Evolutionary conservation across 2,329 filamentous ascomycete genomes (phyloP).

Genomic region (Blastomyces gilchristii): DNA sequence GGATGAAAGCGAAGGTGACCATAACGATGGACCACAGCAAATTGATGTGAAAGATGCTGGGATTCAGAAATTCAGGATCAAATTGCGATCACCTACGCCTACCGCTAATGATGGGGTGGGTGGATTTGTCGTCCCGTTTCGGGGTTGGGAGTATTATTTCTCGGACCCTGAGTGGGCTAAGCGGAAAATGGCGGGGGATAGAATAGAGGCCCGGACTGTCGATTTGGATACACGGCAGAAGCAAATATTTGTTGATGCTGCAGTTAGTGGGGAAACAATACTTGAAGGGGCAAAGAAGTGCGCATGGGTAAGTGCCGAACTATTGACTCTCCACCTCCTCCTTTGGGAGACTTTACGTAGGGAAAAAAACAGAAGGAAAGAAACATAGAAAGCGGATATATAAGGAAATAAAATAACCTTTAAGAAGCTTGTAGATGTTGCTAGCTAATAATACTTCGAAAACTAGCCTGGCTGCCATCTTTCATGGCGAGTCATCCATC

Average conservation of each 20-base stretch:
- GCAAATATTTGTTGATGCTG: constrained; percentile 26
- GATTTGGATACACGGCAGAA: not conserved
- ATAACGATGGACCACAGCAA: not conserved
- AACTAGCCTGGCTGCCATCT: constrained; percentile 32
- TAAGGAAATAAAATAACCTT: not conserved
- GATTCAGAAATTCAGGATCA: constrained; percentile 31
- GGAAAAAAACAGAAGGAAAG: not conserved
- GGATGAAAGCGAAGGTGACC: not conserved
- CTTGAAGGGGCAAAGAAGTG: constrained; percentile 21
- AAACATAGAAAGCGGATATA: not conserved
- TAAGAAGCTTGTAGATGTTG: not conserved
- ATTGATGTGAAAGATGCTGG: constrained; percentile 6
- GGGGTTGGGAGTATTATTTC: constrained; percentile 36
- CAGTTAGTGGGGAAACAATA: constrained; percentile 28
- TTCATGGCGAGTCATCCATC: constrained; percentile 32
- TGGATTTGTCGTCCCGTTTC: constrained; percentile 31
- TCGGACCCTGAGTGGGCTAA: constrained; percentile 24
- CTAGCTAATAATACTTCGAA: not conserved
- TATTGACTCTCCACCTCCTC: constrained; percentile 1
- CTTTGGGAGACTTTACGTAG: constrained; percentile 5
- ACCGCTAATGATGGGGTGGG: constrained; percentile 23
- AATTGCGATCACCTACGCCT: constrained; percentile 32
- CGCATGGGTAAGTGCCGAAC: constrained; percentile 26
- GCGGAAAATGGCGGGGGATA: constrained; percentile 13
- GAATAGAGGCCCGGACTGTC: too few relatives aligned